These are phyloP conservation scores for Prasinococcaceae sp. DNA, from an alignment of 139 green algal species.

Conservation along the genomic window DNA sequence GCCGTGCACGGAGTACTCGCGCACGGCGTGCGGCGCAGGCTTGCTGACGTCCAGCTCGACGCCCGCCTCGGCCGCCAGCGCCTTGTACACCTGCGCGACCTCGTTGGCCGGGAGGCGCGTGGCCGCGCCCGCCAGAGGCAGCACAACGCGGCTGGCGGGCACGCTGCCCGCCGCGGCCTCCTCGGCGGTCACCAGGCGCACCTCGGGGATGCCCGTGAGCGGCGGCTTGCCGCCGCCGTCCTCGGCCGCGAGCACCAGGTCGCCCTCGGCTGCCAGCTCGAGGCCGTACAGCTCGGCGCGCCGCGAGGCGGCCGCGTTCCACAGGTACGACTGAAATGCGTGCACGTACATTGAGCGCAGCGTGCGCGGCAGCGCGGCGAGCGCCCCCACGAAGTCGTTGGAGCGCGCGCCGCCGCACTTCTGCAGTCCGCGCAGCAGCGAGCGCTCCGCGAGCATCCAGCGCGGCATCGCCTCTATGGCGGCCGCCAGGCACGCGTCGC, in stretches of 20 bases:
- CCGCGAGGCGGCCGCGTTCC: slow-evolving; percentile 57
- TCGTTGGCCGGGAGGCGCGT: slow-evolving; percentile 20
- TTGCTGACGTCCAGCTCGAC: neutral
- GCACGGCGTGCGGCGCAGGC: slow-evolving; percentile 4
- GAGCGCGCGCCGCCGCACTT: slow-evolving; percentile 1
- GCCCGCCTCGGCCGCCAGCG: slow-evolving; percentile 12
- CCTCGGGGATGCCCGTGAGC: neutral
- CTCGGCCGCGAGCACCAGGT: slow-evolving; percentile 43
- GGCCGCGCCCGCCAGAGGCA: slow-evolving; percentile 61
- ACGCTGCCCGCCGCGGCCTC: slow-evolving; percentile 40
- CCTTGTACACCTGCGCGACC: slow-evolving; percentile 24
- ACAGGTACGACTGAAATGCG: slow-evolving; percentile 79
- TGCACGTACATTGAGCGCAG: slow-evolving; percentile 67
- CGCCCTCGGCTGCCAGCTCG: slow-evolving; percentile 39
- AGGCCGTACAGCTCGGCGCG: slow-evolving; percentile 34
- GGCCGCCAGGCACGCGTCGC: no score
- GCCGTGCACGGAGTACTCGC: neutral
- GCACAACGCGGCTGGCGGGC: slow-evolving; percentile 60
- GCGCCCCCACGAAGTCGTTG: slow-evolving; percentile 15
- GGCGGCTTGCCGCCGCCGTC: neutral
- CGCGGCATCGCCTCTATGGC: slow-evolving; percentile 40
- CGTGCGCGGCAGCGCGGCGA: slow-evolving; percentile 54
- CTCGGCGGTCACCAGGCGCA: slow-evolving; percentile 55
- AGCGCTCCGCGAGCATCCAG: slow-evolving; percentile 39
- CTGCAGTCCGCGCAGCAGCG: slow-evolving; percentile 31